Base-by-base conservation (phyloP, 345 rosid genomes). In the Fremontodendron californicum region DNA sequence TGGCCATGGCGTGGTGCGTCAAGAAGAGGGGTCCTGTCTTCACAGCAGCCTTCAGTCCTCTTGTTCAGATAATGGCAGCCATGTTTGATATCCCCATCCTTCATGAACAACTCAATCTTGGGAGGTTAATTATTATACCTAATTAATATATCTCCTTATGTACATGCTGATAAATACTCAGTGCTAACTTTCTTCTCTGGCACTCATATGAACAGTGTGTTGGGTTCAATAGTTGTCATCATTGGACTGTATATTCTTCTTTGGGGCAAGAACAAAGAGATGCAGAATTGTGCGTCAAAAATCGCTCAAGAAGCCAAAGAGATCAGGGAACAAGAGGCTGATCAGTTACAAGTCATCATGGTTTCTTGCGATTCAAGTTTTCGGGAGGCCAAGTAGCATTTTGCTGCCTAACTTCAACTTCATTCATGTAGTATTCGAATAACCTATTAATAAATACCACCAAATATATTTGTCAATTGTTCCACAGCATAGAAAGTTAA, bases 1-100 rank as follows among this genome's bases (percentile, higher is more conserved):
- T 88, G 49, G 91, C 89, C 46, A 83, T 91, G 93, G 78, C 93
- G 18, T 89, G 94, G 94, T 91, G 93, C 77, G 88, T 88, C 13
- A 87, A 89, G 85, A 83, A 84, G 76, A 84, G 87, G 73, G 95
- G 88, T 27, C 90, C 95, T 3, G 88, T 89, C 8, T 88, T 89
- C 82, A 88, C 93, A 0, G 84, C 91, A 48, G 90, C 93, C 19
- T 91, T 89, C 76, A 84, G 89, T 75, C 91, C 95, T 15, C 82
- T 89, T 0, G 78, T 89, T 75, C 93, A 89, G 80, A 88, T 84
- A 67, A 72, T 91, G 75, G 82, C 91, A 6, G 93, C 88, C 83
- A 55, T 81, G 72, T 40, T 91, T 49, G 95, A 83, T 65, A 80
- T 89, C 39, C 91, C 90, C 4, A n/a, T 89, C 57, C 79, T 91